Conservation (phyloP, 768 basidiomycete species). For the Sistotremastrum suecicum region DNA sequence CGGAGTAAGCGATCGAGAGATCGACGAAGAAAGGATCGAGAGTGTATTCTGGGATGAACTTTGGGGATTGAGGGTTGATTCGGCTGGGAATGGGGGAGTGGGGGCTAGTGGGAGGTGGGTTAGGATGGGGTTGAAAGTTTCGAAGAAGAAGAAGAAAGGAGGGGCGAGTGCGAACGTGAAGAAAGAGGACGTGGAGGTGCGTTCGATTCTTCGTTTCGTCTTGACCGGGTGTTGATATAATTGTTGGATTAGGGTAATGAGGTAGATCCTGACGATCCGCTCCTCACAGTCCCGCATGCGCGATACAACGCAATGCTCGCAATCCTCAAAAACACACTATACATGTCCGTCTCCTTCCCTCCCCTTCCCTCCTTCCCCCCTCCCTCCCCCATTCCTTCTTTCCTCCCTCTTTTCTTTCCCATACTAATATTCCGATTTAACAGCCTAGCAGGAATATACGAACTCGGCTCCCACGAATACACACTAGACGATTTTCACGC, state of each 20-base stretch:
- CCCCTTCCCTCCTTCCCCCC: not conserved
- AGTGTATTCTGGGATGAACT: constrained; percentile 82
- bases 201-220: not conserved
- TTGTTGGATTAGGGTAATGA: constrained; percentile 17
- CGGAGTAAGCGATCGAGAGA: constrained; percentile 80
- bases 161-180: constrained; percentile 30
- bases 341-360: constrained; percentile 42
- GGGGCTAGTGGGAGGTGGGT: constrained; percentile 67
- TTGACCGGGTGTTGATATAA: not conserved
- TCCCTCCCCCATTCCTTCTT: not conserved
- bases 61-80: constrained; percentile 23
- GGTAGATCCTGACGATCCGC: constrained; percentile 49
- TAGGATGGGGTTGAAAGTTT: constrained; percentile 51
- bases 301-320: constrained; percentile 86
- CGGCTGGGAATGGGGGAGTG: too few species aligned
- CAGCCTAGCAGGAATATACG: constrained; percentile 50
- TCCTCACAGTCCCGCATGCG: constrained; percentile 45
- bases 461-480: constrained; percentile 69
- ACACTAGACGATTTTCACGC: constrained; percentile 82
- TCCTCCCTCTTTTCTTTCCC: not conserved
- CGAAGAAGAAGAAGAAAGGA: constrained; percentile 37
- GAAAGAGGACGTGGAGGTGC: constrained; percentile 7
- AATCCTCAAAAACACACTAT: constrained; percentile 70
- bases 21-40: constrained; percentile 68
- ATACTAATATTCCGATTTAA: not conserved